Percentiles rank a stretch among this genome's conserved stretches.
phyloP scores from a whole-genome alignment of 306 rosid species.

The Citrullus colocynthis region DNA sequence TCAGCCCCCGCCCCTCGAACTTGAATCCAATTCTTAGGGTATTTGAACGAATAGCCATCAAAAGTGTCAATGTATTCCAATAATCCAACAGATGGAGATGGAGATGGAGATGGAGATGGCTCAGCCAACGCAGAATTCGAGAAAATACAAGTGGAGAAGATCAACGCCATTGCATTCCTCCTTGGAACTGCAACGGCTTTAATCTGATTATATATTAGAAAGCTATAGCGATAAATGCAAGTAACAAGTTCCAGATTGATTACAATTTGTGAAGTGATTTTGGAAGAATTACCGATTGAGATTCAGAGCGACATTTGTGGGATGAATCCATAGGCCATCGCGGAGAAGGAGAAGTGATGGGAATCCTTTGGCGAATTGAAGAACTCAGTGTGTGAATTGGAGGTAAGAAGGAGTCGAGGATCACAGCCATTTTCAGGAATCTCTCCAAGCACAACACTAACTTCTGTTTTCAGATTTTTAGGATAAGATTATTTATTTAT shows the following conservation, averaged over 20 bases:
- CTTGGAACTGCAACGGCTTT: constrained; percentile 88
- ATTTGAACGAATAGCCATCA: constrained; percentile 79
- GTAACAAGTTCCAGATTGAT: neutral
- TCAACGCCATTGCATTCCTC: constrained; percentile 66
- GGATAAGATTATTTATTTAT: neutral
- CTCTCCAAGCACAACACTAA: too few relatives aligned
- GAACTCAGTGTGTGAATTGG: neutral
- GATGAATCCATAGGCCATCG: neutral
- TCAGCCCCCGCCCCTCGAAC: constrained; percentile 93
- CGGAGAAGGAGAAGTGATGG: neutral
- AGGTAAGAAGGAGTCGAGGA: constrained; percentile 5
- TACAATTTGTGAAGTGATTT: neutral
- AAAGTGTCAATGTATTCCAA: constrained; percentile 73
- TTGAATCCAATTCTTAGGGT: constrained; percentile 81
- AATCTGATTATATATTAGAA: constrained; percentile 74
- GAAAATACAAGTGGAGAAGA: constrained; percentile 47
- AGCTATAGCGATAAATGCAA: neutral
- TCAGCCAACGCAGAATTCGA: constrained; percentile 40
- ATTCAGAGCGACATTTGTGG: neutral
- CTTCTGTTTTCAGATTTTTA: neutral
- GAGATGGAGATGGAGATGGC: neutral
- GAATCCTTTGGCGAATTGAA: neutral
- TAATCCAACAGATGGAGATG: constrained; percentile 21
- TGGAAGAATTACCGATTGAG: constrained; percentile 19
- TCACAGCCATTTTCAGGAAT: constrained; percentile 7